Percentiles rank a stretch among this genome's conserved stretches.
phyloP scores from a whole-genome alignment of 176 grass and related monocot species.

The Zizania latifolia region DNA sequence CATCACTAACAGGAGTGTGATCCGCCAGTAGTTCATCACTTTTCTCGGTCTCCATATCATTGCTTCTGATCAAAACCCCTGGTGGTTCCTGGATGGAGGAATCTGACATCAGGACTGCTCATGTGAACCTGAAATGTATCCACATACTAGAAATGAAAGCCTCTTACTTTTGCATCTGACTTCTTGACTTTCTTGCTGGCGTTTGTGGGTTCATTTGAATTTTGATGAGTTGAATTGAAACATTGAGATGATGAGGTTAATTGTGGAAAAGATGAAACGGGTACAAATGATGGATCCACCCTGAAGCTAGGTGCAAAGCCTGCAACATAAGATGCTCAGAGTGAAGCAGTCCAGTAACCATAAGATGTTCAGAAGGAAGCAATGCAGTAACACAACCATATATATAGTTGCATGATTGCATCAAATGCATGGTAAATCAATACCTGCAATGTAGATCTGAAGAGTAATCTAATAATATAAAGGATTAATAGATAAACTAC shows the following conservation, averaged over 20 bases:
- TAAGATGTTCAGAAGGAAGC: too few species aligned
- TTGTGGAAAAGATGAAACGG: conserved; percentile 21
- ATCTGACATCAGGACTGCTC: background rate
- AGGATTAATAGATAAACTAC: too few species aligned
- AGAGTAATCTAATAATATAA: too few species aligned
- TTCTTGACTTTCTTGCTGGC: conserved; percentile 18
- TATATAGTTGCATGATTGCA: too few species aligned
- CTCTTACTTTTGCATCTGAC: conserved; percentile 31
- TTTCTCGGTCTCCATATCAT: conserved; percentile 10
- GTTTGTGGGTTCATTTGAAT: background rate
- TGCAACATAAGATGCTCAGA: conserved; percentile 15
- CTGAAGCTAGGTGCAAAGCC: conserved; percentile 17
- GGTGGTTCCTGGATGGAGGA: conserved; percentile 33
- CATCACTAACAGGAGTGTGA: background rate
- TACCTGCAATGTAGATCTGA: too few species aligned
- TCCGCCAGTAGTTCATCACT: conserved; percentile 25
- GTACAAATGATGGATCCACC: background rate
- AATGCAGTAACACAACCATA: background rate
- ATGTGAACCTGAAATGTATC: background rate
- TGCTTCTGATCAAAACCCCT: background rate
- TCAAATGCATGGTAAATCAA: too few species aligned
- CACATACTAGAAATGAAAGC: too few species aligned
- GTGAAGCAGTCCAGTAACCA: too few species aligned
- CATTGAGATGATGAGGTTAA: conserved; percentile 9
- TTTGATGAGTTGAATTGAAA: background rate